These are phyloP conservation scores for Xylaria sp. DNA, from an alignment of 2,329 filamentous ascomycete genomes.

Conservation along the genomic window DNA sequence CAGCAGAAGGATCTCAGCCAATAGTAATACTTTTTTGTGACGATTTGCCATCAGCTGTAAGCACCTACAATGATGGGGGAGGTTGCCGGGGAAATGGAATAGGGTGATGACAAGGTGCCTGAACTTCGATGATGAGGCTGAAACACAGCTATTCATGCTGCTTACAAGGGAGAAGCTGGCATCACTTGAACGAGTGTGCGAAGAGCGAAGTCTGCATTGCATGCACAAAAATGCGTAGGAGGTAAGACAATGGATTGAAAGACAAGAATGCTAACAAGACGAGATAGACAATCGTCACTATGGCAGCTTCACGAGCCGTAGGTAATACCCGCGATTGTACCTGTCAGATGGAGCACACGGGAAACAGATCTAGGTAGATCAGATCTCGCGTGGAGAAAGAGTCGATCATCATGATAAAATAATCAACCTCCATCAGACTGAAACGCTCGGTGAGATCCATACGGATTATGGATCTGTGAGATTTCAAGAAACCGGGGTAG, in stretches of 20 bases:
- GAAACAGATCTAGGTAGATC: too few species aligned
- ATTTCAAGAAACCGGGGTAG: too few species aligned
- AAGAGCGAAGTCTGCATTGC: neutral
- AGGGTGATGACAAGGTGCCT: neutral
- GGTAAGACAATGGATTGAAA: too few species aligned
- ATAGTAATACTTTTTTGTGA: neutral
- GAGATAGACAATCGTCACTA: too few species aligned
- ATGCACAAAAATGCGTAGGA: neutral
- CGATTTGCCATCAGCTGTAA: neutral
- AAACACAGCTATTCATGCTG: neutral
- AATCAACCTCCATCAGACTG: neutral
- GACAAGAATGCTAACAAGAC: too few species aligned
- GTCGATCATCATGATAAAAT: neutral
- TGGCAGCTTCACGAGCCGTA: too few species aligned
- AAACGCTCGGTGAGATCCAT: too few species aligned
- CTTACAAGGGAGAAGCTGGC: neutral
- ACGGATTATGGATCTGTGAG: too few species aligned
- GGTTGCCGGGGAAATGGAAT: neutral
- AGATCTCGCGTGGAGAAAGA: neutral
- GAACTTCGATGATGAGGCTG: neutral
- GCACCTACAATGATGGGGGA: neutral
- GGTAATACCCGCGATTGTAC: too few species aligned
- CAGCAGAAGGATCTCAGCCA: neutral
- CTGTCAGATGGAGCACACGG: too few species aligned
- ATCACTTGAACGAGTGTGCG: neutral